Evolutionary conservation across 2,329 filamentous ascomycete species (phyloP).

Genomic region (Teratosphaeriaceae sp.): DNA sequence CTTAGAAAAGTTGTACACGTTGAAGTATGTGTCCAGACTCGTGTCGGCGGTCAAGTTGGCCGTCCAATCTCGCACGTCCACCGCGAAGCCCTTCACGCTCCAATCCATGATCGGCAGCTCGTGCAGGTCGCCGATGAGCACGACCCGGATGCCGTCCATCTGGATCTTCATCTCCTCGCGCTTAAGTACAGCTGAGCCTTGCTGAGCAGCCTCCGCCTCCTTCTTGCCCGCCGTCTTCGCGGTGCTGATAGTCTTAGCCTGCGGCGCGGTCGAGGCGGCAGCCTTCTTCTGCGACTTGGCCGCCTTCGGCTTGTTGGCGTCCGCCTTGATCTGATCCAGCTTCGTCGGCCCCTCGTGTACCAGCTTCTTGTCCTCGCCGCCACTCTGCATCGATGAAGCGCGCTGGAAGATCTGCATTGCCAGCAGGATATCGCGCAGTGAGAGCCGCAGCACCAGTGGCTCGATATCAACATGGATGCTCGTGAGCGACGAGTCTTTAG

Average conservation of each 20-base stretch:
- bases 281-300: slow-evolving; percentile 41
- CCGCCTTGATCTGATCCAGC: slow-evolving; percentile 44
- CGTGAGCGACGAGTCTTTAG: slow-evolving; percentile 55
- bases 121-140: slow-evolving; percentile 91
- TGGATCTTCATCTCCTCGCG: slow-evolving; percentile 79
- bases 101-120: slow-evolving; percentile 92
- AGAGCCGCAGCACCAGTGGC: slow-evolving; percentile 82
- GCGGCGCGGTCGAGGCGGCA: slow-evolving; percentile 38
- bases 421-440: slow-evolving; percentile 87
- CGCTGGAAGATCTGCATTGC: slow-evolving; percentile 88
- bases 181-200: slow-evolving; percentile 49
- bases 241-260: slow-evolving; percentile 41
- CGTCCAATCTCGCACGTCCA: slow-evolving; percentile 87
- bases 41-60: slow-evolving; percentile 79
- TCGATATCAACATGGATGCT: slow-evolving; percentile 85
- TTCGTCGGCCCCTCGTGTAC: slow-evolving; percentile 51
- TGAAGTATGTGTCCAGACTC: slow-evolving; percentile 87
- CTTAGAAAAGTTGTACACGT: slow-evolving; percentile 98
- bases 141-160: slow-evolving; percentile 81
- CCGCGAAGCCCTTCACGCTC: slow-evolving; percentile 82
- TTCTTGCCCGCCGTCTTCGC: slow-evolving; percentile 45
- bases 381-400: slow-evolving; percentile 72
- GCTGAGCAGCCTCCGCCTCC: slow-evolving; percentile 36
- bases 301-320: slow-evolving; percentile 33
- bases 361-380: slow-evolving; percentile 38